phyloP scores from a whole-genome alignment of 2,329 filamentous ascomycete genomes.

The Cordyceps fumosorosea region DNA sequence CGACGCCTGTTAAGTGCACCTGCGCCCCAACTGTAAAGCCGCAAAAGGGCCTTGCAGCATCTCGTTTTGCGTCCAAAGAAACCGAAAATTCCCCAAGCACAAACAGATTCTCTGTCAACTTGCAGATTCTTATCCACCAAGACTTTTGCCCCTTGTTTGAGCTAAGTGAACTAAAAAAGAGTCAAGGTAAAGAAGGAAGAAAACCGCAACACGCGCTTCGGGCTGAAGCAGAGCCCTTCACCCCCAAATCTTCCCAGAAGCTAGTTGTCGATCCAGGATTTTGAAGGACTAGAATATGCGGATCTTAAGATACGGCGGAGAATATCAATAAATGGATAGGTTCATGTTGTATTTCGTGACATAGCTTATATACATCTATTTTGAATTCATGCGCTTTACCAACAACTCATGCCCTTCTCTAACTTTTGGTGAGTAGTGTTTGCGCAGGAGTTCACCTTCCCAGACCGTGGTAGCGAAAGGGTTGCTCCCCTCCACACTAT shows the following conservation, averaged over 20 bases:
- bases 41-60: slow-evolving; percentile 3
- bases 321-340: background rate
- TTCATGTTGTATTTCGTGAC: slow-evolving; percentile 3
- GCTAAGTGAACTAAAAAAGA: background rate
- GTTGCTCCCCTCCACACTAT: slow-evolving; percentile 78
- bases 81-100: background rate
- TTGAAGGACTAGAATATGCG: background rate
- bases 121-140: background rate
- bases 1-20: background rate
- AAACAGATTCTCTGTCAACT: background rate
- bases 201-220: background rate
- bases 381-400: slow-evolving; percentile 54
- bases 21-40: background rate
- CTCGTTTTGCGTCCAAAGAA: slow-evolving; percentile 5
- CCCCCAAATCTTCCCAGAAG: background rate
- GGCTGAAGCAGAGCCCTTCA: slow-evolving; percentile 1
- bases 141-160: background rate
- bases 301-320: background rate
- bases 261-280: background rate
- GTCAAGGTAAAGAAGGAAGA: background rate
- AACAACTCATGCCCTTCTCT: slow-evolving; percentile 65
- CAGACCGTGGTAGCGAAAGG: slow-evolving; percentile 85
- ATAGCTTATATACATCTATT: slow-evolving; percentile 18
- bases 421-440: slow-evolving; percentile 83
- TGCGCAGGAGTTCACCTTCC: slow-evolving; percentile 82